Conservation (phyloP, 139 green algal genomes). For the Micractinium conductrix region DNA sequence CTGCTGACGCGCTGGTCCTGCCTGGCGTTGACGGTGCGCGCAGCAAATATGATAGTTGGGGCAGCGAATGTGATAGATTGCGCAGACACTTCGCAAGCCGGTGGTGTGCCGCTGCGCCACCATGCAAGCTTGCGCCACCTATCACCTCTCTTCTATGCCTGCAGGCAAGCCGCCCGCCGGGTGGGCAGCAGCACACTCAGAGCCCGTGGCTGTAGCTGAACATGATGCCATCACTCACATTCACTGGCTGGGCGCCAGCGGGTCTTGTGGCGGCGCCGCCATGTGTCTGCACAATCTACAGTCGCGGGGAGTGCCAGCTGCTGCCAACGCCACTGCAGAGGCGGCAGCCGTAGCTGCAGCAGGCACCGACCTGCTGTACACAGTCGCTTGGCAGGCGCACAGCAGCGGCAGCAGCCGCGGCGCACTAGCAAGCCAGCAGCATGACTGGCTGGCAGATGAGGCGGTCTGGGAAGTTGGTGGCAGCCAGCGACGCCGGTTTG, state of each 20-base stretch:
- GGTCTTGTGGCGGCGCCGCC: not conserved
- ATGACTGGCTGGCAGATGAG: not conserved
- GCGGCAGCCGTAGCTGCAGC: not conserved
- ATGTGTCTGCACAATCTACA: not conserved
- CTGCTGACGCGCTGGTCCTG: not conserved
- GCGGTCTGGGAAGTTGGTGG: not conserved
- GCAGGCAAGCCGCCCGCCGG: not conserved
- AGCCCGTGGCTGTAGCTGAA: not conserved
- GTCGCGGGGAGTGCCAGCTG: not conserved
- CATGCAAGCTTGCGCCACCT: not conserved
- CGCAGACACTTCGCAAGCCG: not conserved
- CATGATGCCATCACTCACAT: slow-evolving; percentile 7
- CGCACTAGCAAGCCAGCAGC: no score
- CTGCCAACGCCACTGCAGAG: not conserved
- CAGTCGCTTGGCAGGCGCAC: slow-evolving; percentile 1
- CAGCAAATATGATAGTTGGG: not conserved
- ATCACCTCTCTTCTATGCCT: not conserved
- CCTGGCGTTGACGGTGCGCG: not conserved
- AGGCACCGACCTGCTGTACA: not conserved
- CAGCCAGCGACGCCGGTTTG: not conserved
- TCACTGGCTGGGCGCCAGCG: not conserved
- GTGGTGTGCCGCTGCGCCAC: not conserved
- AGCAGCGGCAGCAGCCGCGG: no score
- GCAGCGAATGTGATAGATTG: not conserved
- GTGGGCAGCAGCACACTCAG: not conserved